phyloP scores from a whole-genome alignment of 2,329 filamentous ascomycete genomes.

The Aspergillus chevalieri region DNA sequence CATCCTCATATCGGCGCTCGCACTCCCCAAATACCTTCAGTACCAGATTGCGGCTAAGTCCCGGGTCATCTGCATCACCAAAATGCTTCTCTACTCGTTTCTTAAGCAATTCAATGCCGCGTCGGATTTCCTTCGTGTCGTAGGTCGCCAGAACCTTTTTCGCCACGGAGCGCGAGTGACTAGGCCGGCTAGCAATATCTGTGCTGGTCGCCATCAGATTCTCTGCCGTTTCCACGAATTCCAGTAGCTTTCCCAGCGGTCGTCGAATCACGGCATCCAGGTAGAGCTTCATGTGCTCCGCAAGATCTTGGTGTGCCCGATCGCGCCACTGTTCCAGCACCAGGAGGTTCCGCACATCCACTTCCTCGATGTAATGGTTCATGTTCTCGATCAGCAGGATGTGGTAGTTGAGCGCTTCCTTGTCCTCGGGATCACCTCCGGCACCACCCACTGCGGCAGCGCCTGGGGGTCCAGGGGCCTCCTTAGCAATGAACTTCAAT shows the following conservation, averaged over 20 bases:
- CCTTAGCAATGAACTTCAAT: slow-evolving; percentile 85
- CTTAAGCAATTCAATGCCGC: slow-evolving; percentile 81
- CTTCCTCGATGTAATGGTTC: slow-evolving; percentile 93
- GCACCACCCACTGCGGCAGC: slow-evolving; percentile 33
- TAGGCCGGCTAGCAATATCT: slow-evolving; percentile 71
- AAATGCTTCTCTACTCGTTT: slow-evolving; percentile 98
- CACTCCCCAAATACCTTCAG: slow-evolving; percentile 56
- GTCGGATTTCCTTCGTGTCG: slow-evolving; percentile 77
- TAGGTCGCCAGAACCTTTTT: slow-evolving; percentile 78
- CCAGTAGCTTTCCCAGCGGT: slow-evolving; percentile 81
- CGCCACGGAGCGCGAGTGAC: slow-evolving; percentile 73
- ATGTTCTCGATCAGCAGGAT: slow-evolving; percentile 98
- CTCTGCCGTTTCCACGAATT: slow-evolving; percentile 87
- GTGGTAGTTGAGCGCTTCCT: slow-evolving; percentile 94
- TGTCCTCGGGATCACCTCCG: slow-evolving; percentile 70
- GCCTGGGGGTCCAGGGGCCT: slow-evolving; percentile 48
- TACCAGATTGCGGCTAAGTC: slow-evolving; percentile 55
- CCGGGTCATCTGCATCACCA: slow-evolving; percentile 74
- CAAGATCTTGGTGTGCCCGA: slow-evolving; percentile 69
- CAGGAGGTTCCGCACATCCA: slow-evolving; percentile 66
- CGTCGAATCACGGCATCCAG: slow-evolving; percentile 81
- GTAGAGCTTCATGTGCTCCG: slow-evolving; percentile 82
- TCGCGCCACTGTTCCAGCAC: slow-evolving; percentile 78
- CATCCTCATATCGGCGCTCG: slow-evolving; percentile 50
- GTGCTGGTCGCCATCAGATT: slow-evolving; percentile 56